A percentile compares a stretch with the other conserved stretches of the same genome.
Evolutionary conservation across 495 filamentous ascomycete species (phyloP).

Genomic region (Penicillium longicatenatum): DNA sequence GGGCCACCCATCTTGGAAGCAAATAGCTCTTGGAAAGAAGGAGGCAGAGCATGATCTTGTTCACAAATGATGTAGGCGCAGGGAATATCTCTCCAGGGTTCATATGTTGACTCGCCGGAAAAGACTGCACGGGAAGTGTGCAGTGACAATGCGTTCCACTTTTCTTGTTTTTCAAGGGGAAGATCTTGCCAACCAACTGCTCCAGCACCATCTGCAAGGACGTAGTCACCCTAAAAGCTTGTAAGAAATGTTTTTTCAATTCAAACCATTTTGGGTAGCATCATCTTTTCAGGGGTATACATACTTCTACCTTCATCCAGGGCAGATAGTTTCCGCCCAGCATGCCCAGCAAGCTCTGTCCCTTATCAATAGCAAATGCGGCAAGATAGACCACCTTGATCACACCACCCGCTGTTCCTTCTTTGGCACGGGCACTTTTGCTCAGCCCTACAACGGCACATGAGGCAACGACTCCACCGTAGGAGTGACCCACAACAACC

Average conservation of each 20-base stretch:
- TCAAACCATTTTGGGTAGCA: too few species aligned
- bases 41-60: conserved; percentile 33
- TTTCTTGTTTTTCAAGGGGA: conserved; percentile 17
- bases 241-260: background rate
- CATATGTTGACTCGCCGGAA: conserved; percentile 23
- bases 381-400: conserved; percentile 42
- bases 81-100: conserved; percentile 28
- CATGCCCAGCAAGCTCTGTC: conserved; percentile 27
- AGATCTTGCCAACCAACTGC: conserved; percentile 28
- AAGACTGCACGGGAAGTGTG: conserved; percentile 29
- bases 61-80: conserved; percentile 37
- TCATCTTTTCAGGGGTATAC: background rate
- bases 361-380: conserved; percentile 36
- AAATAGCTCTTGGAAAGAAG: conserved; percentile 33
- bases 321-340: conserved; percentile 30
- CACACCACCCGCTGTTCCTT: conserved; percentile 41
- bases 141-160: conserved; percentile 14
- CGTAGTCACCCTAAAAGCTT: conserved; percentile 24
- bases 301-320: conserved; percentile 34
- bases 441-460: conserved; percentile 43
- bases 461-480: conserved; percentile 49
- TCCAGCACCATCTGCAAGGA: conserved; percentile 17
- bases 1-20: conserved; percentile 25
- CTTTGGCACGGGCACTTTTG: conserved; percentile 29
- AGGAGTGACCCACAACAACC: conserved; percentile 52